Evolutionary conservation across 2,329 filamentous ascomycete genomes (phyloP), one percentile per base, ranked within the genome.

Genomic region (Colletotrichum agaves): DNA sequence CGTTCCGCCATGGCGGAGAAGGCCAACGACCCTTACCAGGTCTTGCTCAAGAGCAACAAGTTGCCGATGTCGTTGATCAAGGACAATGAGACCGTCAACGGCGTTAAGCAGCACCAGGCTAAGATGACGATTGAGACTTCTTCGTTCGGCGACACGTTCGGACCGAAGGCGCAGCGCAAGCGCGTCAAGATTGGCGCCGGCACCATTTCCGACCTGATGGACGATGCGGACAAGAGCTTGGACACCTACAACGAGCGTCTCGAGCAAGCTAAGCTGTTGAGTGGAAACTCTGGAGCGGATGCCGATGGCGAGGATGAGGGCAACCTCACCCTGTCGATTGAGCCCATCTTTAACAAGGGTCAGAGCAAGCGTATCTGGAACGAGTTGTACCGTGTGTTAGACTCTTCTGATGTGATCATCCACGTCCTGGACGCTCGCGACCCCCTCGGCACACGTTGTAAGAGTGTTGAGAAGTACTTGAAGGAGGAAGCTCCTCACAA

Each of bases 351-450:
- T 80, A 91, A 88, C 73, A 98, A 98, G 81, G 96, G 96, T 17
- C 94, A 97, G 79, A 95, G 91, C 75, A 97, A 97, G 81, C 88
- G 96, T 72, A 97, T 97, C 73, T 97, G 93, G 94, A 98, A 98
- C 81, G 95, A 99, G 78, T 83, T 98, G 7, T 90, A 96, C 85
- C 97, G 97, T 81, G 94, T 96, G 74, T 96, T 98, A 69, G 95
- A 98, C 80, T 97, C 93, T 3, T 96, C 92, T 10, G 96, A 99
- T 79, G 95, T 99, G 39, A 89, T 99, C 50, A 91, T 99, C n/a
- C 96, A 98, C 75, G 92, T 97, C 13, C 83, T 97, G 1, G 95
- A 98, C 79, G 94, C 94, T 44, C 87, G 94, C 80, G 94, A 97
- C 79, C 94, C 94, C 3, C 82, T 95, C 11, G 96, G 96, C 37